Conservation (phyloP, 441 rosid genomes). For the Mallotus repandus region DNA sequence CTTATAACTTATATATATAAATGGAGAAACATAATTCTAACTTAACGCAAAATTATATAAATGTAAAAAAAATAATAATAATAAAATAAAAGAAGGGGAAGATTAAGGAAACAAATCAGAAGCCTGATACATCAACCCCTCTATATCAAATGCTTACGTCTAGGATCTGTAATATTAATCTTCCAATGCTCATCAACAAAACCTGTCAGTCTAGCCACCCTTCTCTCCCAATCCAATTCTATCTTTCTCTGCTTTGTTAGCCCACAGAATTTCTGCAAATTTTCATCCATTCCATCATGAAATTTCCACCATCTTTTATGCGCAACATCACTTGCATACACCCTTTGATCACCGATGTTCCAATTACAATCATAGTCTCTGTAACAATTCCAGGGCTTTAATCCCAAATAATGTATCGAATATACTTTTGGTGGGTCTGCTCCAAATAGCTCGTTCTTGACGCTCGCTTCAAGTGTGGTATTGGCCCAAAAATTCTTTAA, state of each 20-base stretch:
- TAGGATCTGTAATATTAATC: constrained; percentile 69
- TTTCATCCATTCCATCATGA: constrained; percentile 64
- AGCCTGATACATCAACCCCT: background rate
- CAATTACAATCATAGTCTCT: constrained; percentile 94
- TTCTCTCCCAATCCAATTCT: constrained; percentile 81
- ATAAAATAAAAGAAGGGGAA: background rate
- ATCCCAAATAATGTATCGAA: constrained; percentile 77
- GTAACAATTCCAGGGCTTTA: constrained; percentile 90
- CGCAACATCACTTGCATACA: constrained; percentile 87
- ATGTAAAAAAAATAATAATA: background rate
- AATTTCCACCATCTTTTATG: constrained; percentile 85
- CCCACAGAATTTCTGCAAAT: constrained; percentile 63
- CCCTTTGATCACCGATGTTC: constrained; percentile 56
- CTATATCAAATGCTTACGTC: constrained; percentile 45
- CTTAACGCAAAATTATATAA: background rate
- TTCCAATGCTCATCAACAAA: constrained; percentile 67
- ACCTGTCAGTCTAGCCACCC: constrained; percentile 47
- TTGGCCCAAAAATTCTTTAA: constrained; percentile 92
- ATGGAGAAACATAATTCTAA: constrained; percentile 8
- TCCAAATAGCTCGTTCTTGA: constrained; percentile 70
- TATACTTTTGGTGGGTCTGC: constrained; percentile 79
- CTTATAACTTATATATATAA: constrained; percentile 11
- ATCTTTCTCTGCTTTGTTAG: constrained; percentile 58
- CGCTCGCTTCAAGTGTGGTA: constrained; percentile 56
- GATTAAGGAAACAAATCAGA: background rate